Conservation (phyloP, 176 grass and related monocot species). For the Oropetium thomaeum region DNA sequence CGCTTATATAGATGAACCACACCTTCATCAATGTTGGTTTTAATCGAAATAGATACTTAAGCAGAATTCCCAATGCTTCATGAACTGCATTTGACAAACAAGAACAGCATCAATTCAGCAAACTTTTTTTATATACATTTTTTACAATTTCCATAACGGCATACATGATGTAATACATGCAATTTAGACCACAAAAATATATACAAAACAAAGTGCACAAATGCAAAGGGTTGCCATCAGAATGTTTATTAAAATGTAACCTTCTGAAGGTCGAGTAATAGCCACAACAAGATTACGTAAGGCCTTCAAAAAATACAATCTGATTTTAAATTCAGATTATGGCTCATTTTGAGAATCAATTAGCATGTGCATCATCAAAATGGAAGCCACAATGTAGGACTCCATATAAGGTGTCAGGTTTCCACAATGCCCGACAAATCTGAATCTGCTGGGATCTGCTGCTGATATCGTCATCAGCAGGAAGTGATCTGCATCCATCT, state of each 20-base stretch:
- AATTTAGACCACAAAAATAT: not conserved
- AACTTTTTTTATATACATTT: not conserved
- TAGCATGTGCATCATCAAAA: conserved; percentile 40
- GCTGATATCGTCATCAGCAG: conserved; percentile 33
- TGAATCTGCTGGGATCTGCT: conserved; percentile 33
- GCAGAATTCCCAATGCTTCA: not conserved
- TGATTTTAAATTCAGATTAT: conserved; percentile 32
- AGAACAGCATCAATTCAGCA: not conserved
- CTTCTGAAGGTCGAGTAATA: conserved; percentile 22
- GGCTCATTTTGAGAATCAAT: conserved; percentile 35
- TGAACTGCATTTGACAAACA: conserved; percentile 16
- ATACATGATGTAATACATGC: not conserved
- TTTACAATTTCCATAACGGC: not conserved
- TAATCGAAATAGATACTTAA: conserved; percentile 21
- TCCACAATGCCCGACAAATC: conserved; percentile 32
- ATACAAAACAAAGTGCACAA: not conserved
- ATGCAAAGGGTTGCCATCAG: not conserved
- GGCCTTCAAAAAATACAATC: conserved; percentile 2
- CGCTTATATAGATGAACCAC: not conserved
- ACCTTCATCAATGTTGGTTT: conserved; percentile 24
- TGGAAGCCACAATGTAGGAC: conserved; percentile 27
- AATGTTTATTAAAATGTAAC: conserved; percentile 8
- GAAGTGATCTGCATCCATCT: conserved; percentile 28
- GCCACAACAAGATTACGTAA: conserved; percentile 25
- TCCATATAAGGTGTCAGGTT: conserved; percentile 42